Evolutionary conservation across 495 filamentous ascomycete species (phyloP).

Genomic region (Pyronema domesticum): DNA sequence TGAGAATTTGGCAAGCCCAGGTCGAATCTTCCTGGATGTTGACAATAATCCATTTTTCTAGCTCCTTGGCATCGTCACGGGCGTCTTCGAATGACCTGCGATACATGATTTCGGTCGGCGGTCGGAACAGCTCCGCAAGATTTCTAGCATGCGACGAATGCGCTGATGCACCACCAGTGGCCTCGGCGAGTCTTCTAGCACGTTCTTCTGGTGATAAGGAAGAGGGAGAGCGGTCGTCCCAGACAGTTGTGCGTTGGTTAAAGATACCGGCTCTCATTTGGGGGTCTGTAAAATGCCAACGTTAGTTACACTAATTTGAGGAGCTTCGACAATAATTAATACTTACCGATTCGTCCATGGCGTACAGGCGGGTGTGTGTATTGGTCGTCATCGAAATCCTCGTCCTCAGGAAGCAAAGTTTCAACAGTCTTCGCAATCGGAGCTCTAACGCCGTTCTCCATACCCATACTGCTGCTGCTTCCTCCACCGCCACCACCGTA

Average conservation of each 20-base stretch:
- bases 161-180: slow-evolving; percentile 59
- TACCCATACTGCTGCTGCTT: not conserved
- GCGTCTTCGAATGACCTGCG: slow-evolving; percentile 58
- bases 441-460: slow-evolving; percentile 53
- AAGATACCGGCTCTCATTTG: slow-evolving; percentile 49
- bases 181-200: slow-evolving; percentile 38
- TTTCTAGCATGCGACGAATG: slow-evolving; percentile 48
- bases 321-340: slow-evolving; percentile 3
- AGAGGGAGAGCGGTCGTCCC: slow-evolving; percentile 36
- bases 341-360: slow-evolving; percentile 10
- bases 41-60: slow-evolving; percentile 82
- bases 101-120: slow-evolving; percentile 74
- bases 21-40: slow-evolving; percentile 84
- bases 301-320: not conserved
- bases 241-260: slow-evolving; percentile 61
- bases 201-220: slow-evolving; percentile 9
- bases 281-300: not conserved
- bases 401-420: slow-evolving; percentile 56
- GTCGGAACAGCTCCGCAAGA: slow-evolving; percentile 78
- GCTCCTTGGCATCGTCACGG: slow-evolving; percentile 63
- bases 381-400: slow-evolving; percentile 37
- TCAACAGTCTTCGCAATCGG: slow-evolving; percentile 84
- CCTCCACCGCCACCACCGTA: slow-evolving; percentile 37
- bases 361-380: slow-evolving; percentile 9
- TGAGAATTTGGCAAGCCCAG: slow-evolving; percentile 83